These are phyloP conservation scores for Entomortierella lignicola DNA, from an alignment of 192 early-diverging fungal genomes.

Conservation along the genomic window DNA sequence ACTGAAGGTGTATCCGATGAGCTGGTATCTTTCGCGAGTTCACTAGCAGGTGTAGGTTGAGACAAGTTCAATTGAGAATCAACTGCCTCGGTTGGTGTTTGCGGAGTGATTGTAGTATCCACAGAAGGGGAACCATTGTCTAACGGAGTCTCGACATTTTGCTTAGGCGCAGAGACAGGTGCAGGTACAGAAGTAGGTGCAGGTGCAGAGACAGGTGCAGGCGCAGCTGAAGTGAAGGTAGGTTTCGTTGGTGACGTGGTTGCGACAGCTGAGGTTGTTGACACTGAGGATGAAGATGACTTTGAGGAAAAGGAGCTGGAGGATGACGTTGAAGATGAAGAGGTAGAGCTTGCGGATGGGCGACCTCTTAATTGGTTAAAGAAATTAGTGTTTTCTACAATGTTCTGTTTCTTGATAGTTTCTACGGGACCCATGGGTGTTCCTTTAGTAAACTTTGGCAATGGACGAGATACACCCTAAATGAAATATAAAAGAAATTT, in stretches of 20 bases:
- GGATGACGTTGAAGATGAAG: background rate
- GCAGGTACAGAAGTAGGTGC: no score
- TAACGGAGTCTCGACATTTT: background rate
- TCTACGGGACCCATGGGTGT: background rate
- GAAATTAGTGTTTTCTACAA: constrained; percentile 15
- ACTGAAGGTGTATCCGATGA: background rate
- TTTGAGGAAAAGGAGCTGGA: background rate
- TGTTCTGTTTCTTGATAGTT: constrained; percentile 21
- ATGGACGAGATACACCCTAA: constrained; percentile 4
- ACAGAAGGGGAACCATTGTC: background rate
- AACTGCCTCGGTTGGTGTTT: background rate
- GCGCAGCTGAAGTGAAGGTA: background rate
- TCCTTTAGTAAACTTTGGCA: constrained; percentile 40
- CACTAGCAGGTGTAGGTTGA: background rate
- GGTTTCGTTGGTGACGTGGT: background rate
- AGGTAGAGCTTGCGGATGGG: background rate
- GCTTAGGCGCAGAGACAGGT: background rate
- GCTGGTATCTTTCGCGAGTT: background rate
- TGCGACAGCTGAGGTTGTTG: background rate
- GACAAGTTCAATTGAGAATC: background rate
- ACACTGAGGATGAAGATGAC: background rate
- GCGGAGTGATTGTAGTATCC: background rate
- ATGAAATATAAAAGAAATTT: background rate
- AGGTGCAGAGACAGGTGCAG: no score
- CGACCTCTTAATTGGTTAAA: constrained; percentile 17